Conservation (phyloP, 352 stramenopile genomes). For the Globisporangium camurandrum region DNA sequence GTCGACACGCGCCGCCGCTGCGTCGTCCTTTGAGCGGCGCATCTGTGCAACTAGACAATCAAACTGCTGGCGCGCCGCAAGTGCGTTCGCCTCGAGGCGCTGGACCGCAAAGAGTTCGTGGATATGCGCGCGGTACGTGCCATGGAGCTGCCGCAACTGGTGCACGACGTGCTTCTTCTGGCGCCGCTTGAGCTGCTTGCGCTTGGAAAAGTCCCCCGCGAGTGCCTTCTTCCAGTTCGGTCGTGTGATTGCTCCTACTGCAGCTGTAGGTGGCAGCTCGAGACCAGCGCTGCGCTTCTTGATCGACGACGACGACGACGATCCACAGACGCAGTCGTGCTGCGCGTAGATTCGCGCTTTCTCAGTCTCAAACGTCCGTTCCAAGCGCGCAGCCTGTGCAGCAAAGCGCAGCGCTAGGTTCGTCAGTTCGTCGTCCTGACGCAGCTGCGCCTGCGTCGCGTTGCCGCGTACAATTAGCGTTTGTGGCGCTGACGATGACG, state of each 20-base stretch:
- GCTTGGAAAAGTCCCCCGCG: constrained; percentile 40
- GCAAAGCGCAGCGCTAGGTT: constrained; percentile 38
- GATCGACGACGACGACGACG: constrained; percentile 3
- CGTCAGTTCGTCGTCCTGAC: constrained; percentile 33
- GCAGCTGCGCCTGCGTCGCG: too few relatives aligned
- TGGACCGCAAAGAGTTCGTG: constrained; percentile 38
- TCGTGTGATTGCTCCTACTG: too few relatives aligned
- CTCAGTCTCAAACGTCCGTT: constrained; percentile 38
- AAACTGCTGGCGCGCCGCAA: constrained; percentile 39
- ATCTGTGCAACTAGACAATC: constrained; percentile 17
- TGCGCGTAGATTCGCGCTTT: constrained; percentile 40
- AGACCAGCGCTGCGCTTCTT: constrained; percentile 16
- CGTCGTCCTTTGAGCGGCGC: not conserved
- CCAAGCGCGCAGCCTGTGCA: constrained; percentile 37
- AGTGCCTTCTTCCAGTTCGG: constrained; percentile 53
- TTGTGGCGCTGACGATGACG: too few relatives aligned
- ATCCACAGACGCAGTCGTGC: constrained; percentile 31
- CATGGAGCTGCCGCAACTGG: constrained; percentile 41
- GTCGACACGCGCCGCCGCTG: not conserved
- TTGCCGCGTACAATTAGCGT: too few relatives aligned
- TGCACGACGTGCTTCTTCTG: constrained; percentile 57
- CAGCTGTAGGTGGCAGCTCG: not conserved
- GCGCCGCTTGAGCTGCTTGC: constrained; percentile 65
- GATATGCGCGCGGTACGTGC: constrained; percentile 30
- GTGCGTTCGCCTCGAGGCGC: constrained; percentile 38